Evolutionary conservation across 2,329 filamentous ascomycete genomes (phyloP).

Genomic region (Grosmannia clavigera): DNA sequence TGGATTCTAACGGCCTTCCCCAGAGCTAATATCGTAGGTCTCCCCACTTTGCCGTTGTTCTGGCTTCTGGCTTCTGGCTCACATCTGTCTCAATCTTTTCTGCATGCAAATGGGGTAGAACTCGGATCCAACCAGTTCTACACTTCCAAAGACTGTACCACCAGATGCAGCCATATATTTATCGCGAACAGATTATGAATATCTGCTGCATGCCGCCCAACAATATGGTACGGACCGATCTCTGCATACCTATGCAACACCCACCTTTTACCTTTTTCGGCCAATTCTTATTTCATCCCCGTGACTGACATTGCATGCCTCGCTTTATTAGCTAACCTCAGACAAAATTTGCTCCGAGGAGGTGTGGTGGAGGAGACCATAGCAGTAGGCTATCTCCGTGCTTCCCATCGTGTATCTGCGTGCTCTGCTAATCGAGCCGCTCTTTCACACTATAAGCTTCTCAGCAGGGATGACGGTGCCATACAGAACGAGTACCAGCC

Average conservation of each 20-base stretch:
- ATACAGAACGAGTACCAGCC: not conserved
- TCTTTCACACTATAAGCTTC: not conserved
- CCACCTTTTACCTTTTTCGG: not conserved
- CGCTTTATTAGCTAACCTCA: constrained; percentile 26
- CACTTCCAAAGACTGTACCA: constrained; percentile 28
- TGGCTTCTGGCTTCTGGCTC: no score
- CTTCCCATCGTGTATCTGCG: constrained; percentile 13
- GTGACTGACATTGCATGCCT: not conserved
- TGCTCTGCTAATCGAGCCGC: not conserved
- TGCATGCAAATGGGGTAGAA: not conserved
- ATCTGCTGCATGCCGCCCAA: constrained; percentile 35
- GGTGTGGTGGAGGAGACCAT: constrained; percentile 33
- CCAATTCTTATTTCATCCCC: no score
- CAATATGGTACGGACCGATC: constrained; percentile 38
- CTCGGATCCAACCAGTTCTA: constrained; percentile 15
- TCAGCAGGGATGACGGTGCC: not conserved
- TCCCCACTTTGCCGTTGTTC: not conserved
- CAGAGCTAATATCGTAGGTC: constrained; percentile 6
- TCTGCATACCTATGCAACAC: not conserved
- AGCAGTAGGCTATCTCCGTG: not conserved
- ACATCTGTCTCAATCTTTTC: not conserved
- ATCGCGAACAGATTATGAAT: constrained; percentile 47
- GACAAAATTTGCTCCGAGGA: constrained; percentile 34
- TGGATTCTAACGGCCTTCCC: not conserved
- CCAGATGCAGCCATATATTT: constrained; percentile 19